phyloP scores from a whole-genome alignment of 345 rosid genomes.

The Populus davidiana region DNA sequence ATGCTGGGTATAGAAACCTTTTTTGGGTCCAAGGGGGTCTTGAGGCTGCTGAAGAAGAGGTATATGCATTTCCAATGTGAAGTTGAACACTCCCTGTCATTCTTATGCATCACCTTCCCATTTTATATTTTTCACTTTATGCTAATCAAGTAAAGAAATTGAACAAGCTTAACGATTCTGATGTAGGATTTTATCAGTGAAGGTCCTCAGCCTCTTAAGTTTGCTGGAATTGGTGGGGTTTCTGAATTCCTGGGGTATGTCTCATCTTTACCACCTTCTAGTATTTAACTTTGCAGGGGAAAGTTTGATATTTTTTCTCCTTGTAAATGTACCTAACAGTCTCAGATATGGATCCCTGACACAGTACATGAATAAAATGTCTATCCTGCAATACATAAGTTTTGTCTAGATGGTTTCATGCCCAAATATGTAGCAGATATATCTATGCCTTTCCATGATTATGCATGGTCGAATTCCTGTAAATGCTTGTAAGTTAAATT shows the following conservation, averaged over 20 bases:
- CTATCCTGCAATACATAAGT: not conserved
- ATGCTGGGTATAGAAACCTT: conserved; percentile 74
- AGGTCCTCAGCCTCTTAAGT: conserved; percentile 72
- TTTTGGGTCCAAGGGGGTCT: conserved; percentile 95
- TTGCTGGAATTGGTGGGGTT: conserved; percentile 86
- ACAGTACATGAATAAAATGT: not conserved
- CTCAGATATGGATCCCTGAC: not conserved
- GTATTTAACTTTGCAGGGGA: not conserved
- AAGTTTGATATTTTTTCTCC: not conserved
- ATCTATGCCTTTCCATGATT: not conserved
- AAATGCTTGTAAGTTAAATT: not conserved
- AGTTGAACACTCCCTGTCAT: conserved; percentile 17
- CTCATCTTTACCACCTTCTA: conserved; percentile 11
- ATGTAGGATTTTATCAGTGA: conserved; percentile 73
- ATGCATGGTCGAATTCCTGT: not conserved
- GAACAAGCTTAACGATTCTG: conserved; percentile 13
- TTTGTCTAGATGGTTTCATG: not conserved
- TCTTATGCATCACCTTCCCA: conserved; percentile 7
- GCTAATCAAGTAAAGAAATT: conserved; percentile 3
- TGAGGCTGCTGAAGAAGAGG: conserved; percentile 89
- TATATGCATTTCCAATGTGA: conserved; percentile 21
- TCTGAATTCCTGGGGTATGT: conserved; percentile 88
- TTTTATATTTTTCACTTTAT: not conserved
- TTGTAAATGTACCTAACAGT: not conserved
- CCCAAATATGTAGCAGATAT: not conserved